Base-by-base conservation (phyloP, 495 filamentous ascomycete species). In the Aspergillus ostianus region DNA sequence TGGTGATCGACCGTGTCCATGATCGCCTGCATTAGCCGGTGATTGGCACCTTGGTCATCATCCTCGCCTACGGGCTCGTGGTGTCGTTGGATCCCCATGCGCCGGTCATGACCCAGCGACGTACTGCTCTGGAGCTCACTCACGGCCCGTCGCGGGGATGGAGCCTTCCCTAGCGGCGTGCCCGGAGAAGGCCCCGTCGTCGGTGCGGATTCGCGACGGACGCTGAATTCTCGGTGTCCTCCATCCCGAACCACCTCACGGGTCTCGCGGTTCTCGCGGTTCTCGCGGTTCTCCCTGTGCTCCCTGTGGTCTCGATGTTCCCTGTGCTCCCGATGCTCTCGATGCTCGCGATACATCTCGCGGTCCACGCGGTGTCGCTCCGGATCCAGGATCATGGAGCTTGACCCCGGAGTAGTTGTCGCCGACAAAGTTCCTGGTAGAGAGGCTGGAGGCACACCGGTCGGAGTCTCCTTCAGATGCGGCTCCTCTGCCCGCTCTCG, bases 1-100 rank as follows among this genome's bases (percentile, higher is more conserved):
- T 77, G 77, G 51, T 78, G 77, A 53, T 78, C 75, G 2, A 78
- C 74, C 3, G 77, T 80, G 51, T 80, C 77, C 10, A 73, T 55
- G 32, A 80, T 80, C 19, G 77, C 77, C 64, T 79, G 77, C 73
- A 77, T 77, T 47, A 80, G 54, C n/a, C 75, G 66, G 56, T 76
- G 73, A 51, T 76, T 77, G 52, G 77, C 77, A 61, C 76, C 76
- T 1, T 75, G 72, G 26, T 71, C 77, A 17, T 78, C 75, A n/a
- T 80, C 76, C n/a, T 76, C 67, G 2, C 65, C 41, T 44, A 27
- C 57, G 44, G 51, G 48, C 18, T 60, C 65, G 50, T 55, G 51
- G 45, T 53, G 55, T 29, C 50, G 62, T 50, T 60, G 53, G 53
- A 67, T 51, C 46, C 62, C 61, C 57, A 63, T 19, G 23, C 58